Base-by-base conservation (phyloP, 179 eudicot species). In the Corrigiola litoralis region DNA sequence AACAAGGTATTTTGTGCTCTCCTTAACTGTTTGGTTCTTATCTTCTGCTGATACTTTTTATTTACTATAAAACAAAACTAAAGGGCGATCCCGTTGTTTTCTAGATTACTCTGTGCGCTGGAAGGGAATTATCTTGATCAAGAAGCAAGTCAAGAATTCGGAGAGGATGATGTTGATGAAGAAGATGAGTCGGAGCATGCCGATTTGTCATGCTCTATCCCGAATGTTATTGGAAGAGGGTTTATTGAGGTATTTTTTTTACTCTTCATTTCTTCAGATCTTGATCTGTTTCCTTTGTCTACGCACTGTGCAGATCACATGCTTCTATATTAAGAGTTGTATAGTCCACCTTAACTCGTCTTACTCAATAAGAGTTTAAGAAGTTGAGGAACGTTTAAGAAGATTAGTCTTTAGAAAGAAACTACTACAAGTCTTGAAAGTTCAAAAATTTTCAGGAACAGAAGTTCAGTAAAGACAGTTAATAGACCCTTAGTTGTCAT, bases 111-210 rank as follows among this genome's bases (percentile, higher is more conserved):
- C 40, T 82, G 84, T 69, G 79, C 81, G n/a, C 31, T 79, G 40
- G 86, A 82, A 34, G 86, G 86, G 48, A 68, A 77, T 46, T 79
- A 79, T 72, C 78, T 79, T 55, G 75, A 62, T 61, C 75, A 65
- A 51, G 77, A 66, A 59, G 69, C 48, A 37, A 20, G 37, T 48
- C 58, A 49, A 61, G 84, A 76, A 57, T 40, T 42, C 29, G 46
- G n/a, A 37, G 68, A 47, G 40, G 77, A 65, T 63, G 64, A 23
- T 48, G 41, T 50, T 61, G 49, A 63, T 59, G 81, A 60, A n/a
- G 58, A 75, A 38, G 79, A 63, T 57, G 68, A 76, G 49, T 62
- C 41, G 28, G 81, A 82, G 51, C 53, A 66, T 55, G 56, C 74
- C 56, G 64, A 44, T 68, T 66, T 82, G 62, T 71, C 81, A 56